Percentiles rank a stretch among this genome's conserved stretches.
phyloP scores from a whole-genome alignment of 1,139 yeast genomes.

The Sugiyamaella paludigena region DNA sequence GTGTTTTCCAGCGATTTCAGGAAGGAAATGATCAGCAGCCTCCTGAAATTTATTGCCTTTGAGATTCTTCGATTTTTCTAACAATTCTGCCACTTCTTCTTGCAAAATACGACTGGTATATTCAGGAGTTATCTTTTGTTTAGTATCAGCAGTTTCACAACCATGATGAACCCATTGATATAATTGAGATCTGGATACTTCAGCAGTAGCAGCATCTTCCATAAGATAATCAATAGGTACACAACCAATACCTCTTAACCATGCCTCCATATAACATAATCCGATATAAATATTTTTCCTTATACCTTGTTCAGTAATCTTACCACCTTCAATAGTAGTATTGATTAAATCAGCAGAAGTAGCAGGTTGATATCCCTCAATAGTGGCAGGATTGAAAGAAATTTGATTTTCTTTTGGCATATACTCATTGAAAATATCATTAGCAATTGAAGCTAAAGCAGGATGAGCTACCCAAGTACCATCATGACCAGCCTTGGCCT shows the following conservation, averaged over 20 bases:
- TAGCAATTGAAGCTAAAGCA: slow-evolving; percentile 68
- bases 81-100: slow-evolving; percentile 60
- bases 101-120: slow-evolving; percentile 54
- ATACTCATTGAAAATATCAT: slow-evolving; percentile 68
- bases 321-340: slow-evolving; percentile 62
- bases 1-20: slow-evolving; percentile 36
- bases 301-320: slow-evolving; percentile 66
- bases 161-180: slow-evolving; percentile 81
- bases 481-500: slow-evolving; percentile 70
- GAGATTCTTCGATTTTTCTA: slow-evolving; percentile 47
- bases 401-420: slow-evolving; percentile 81
- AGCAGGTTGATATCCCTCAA: slow-evolving; percentile 39
- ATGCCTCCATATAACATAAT: slow-evolving; percentile 71
- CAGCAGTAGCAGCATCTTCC: slow-evolving; percentile 88
- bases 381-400: slow-evolving; percentile 51
- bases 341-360: slow-evolving; percentile 65
- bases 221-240: slow-evolving; percentile 76
- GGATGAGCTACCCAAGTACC: slow-evolving; percentile 84
- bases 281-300: slow-evolving; percentile 69
- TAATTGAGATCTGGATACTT: slow-evolving; percentile 72
- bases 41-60: slow-evolving; percentile 53
- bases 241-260: slow-evolving; percentile 76
- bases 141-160: slow-evolving; percentile 51
- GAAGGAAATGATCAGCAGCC: slow-evolving; percentile 36
- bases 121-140: slow-evolving; percentile 55